These are phyloP conservation scores for Micractinium sp. DNA, from an alignment of 139 green algal genomes.

Conservation along the genomic window DNA sequence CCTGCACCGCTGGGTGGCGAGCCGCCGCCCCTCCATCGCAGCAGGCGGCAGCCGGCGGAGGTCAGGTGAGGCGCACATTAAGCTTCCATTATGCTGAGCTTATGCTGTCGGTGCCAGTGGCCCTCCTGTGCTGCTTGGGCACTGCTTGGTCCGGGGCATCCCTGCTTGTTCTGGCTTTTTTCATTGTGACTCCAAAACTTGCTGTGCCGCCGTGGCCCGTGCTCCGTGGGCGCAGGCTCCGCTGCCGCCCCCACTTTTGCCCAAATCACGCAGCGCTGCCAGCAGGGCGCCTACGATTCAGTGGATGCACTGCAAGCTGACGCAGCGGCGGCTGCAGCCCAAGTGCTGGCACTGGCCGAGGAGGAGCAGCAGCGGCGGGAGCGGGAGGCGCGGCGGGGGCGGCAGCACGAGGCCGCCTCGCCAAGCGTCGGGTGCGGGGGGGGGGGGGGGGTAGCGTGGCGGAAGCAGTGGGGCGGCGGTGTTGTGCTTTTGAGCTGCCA, in stretches of 20 bases:
- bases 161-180: too few species aligned
- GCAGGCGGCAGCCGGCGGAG: background rate
- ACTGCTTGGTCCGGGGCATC: too few species aligned
- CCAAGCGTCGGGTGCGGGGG: background rate
- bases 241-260: background rate
- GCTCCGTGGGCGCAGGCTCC: background rate
- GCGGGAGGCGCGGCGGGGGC: constrained; percentile 4
- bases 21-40: background rate
- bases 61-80: background rate
- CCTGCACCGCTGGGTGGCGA: background rate
- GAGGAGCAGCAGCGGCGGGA: background rate
- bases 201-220: background rate
- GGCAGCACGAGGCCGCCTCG: background rate
- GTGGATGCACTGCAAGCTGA: constrained; percentile 1
- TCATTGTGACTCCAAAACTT: too few species aligned
- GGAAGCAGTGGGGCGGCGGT: too few species aligned
- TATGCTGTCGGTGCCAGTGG: background rate
- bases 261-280: background rate
- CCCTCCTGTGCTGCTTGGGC: too few species aligned
- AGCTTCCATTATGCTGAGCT: background rate
- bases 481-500: too few species aligned
- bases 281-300: background rate
- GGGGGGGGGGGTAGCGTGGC: too few species aligned
- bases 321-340: background rate
- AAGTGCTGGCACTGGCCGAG: background rate